Evolutionary conservation across 768 basidiomycete species (phyloP).

Genomic region (Mycena epipterygia): DNA sequence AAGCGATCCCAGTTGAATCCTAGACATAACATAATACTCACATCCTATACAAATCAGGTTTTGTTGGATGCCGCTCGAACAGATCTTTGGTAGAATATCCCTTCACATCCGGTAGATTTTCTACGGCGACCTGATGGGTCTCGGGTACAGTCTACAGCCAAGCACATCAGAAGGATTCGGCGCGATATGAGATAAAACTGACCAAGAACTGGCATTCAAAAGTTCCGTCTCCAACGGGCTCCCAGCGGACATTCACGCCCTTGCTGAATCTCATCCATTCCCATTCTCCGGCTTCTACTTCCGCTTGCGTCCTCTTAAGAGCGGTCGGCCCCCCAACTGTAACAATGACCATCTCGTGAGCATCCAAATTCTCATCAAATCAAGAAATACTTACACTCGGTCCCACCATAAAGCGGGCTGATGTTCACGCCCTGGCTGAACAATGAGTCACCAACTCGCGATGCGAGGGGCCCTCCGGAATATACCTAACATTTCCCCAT

Average conservation of each 20-base stretch:
- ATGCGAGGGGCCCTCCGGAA: constrained; percentile 53
- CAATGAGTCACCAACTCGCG: constrained; percentile 52
- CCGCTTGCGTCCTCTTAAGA: constrained; percentile 24
- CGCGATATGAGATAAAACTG: neutral
- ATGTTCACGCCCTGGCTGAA: constrained; percentile 51
- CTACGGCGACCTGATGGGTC: constrained; percentile 50
- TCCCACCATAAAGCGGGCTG: constrained; percentile 50
- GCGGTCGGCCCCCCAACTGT: constrained; percentile 39
- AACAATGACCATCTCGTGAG: neutral
- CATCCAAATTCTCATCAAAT: neutral
- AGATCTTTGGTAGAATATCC: constrained; percentile 49
- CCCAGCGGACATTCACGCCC: constrained; percentile 48
- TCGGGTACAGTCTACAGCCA: constrained; percentile 42
- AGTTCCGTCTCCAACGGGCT: constrained; percentile 51
- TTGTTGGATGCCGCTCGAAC: constrained; percentile 48
- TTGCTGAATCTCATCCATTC: constrained; percentile 49
- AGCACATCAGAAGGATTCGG: neutral
- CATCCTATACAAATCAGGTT: constrained; percentile 47
- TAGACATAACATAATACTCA: too few species aligned
- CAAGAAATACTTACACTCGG: constrained; percentile 43
- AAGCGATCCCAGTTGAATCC: neutral
- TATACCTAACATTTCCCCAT: constrained; percentile 40
- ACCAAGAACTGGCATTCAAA: constrained; percentile 58
- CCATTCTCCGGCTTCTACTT: constrained; percentile 41
- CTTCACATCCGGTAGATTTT: constrained; percentile 46